Evolutionary conservation across 768 basidiomycete species (phyloP).

Genomic region (Tephrocybe rancida): DNA sequence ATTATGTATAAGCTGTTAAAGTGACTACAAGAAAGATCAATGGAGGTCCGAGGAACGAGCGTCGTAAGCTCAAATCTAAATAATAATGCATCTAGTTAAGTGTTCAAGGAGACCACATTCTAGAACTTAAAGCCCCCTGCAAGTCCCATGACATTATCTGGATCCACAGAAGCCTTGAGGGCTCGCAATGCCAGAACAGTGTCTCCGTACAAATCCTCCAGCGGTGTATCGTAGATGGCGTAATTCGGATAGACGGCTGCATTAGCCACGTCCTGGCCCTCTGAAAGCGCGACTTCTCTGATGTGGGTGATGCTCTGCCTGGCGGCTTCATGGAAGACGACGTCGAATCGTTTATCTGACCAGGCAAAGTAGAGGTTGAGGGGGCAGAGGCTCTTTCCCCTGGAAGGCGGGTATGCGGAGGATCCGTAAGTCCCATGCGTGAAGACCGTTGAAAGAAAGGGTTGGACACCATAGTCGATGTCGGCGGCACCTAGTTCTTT

Average conservation of each 20-base stretch:
- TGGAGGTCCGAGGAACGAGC: too few species aligned
- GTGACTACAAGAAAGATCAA: too few species aligned
- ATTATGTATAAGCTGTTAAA: too few species aligned
- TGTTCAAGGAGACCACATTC: too few species aligned
- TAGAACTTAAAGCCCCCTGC: constrained; percentile 64
- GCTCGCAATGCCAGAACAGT: constrained; percentile 41
- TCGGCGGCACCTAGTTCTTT: constrained; percentile 22
- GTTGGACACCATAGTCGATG: constrained; percentile 52
- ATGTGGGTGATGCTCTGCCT: constrained; percentile 39
- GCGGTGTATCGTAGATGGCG: constrained; percentile 51
- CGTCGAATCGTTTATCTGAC: constrained; percentile 36
- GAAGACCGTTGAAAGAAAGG: constrained; percentile 44
- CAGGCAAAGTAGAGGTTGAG: constrained; percentile 51
- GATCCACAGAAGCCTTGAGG: constrained; percentile 52
- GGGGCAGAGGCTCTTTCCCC: constrained; percentile 36
- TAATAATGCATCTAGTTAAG: too few species aligned
- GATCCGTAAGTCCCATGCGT: constrained; percentile 43
- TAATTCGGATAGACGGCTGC: constrained; percentile 60
- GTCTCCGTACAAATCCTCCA: constrained; percentile 51
- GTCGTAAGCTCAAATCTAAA: too few species aligned
- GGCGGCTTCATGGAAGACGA: constrained; percentile 39
- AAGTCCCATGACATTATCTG: constrained; percentile 60
- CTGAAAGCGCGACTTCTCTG: constrained; percentile 32
- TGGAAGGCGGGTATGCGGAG: constrained; percentile 28
- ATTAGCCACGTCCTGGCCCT: constrained; percentile 38